Evolutionary conservation across 495 filamentous ascomycete species (phyloP).

Genomic region (Lophium mytilinum): DNA sequence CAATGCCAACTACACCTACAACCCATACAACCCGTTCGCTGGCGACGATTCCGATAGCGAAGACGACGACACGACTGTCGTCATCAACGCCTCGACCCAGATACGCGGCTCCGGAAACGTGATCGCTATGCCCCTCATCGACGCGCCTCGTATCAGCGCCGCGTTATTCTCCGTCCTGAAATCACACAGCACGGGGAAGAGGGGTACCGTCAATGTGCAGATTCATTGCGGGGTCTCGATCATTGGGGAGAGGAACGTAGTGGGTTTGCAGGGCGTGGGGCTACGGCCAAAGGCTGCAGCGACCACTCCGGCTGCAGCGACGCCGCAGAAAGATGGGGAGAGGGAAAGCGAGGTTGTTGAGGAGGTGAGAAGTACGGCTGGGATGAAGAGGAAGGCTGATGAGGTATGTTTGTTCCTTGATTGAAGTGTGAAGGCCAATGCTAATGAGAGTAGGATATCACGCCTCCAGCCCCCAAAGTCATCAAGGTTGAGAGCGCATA

Average conservation of each 20-base stretch:
- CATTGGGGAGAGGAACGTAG: neutral
- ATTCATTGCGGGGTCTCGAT: neutral
- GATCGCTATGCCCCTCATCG: neutral
- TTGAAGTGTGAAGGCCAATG: too few relatives aligned
- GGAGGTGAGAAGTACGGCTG: neutral
- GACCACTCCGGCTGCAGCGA: neutral
- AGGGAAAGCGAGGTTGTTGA: neutral
- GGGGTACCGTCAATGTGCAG: neutral
- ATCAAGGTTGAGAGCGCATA: too few relatives aligned
- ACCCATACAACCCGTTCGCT: too few relatives aligned
- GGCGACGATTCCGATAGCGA: neutral
- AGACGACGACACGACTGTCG: neutral
- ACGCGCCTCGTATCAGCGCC: neutral
- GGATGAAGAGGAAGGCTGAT: neutral
- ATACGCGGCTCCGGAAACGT: neutral
- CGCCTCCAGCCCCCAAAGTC: too few relatives aligned
- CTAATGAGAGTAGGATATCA: too few relatives aligned
- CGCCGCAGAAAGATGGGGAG: neutral
- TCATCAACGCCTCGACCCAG: neutral
- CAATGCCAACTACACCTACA: too few relatives aligned
- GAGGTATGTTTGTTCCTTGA: neutral
- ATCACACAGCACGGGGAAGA: too few relatives aligned
- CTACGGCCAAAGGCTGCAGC: neutral
- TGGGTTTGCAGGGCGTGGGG: neutral
- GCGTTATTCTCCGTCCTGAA: neutral